Percentiles rank a stretch among this genome's conserved stretches.
Evolutionary conservation across 371 early-diverging fungal genomes (phyloP).

Genomic region (Zychaea mexicana): DNA sequence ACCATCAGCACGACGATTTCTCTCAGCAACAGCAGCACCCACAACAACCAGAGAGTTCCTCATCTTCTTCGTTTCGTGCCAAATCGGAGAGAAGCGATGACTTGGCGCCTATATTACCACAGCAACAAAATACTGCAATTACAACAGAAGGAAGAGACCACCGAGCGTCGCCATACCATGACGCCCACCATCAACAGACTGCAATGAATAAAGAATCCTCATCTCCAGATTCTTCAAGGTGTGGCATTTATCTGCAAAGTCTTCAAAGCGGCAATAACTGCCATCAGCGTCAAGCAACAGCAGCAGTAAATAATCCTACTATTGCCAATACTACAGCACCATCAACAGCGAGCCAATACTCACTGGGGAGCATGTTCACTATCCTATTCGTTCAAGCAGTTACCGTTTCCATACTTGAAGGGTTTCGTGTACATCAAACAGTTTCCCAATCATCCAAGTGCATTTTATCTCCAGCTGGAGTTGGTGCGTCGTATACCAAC

Average conservation of each 20-base stretch:
- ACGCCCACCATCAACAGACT: no score
- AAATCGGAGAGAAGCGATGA: not conserved
- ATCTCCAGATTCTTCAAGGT: no score
- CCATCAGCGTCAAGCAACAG: no score
- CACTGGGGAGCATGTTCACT: not conserved
- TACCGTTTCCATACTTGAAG: not conserved
- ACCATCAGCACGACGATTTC: no score
- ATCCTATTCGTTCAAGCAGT: not conserved
- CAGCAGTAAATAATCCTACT: no score
- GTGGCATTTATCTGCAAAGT: no score
- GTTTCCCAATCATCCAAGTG: not conserved
- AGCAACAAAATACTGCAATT: not conserved
- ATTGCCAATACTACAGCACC: no score
- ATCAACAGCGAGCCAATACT: not conserved
- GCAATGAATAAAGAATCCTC: no score
- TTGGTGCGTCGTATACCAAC: constrained; percentile 11
- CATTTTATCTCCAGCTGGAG: not conserved
- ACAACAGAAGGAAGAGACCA: not conserved
- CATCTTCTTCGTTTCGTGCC: not conserved
- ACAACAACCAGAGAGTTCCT: not conserved
- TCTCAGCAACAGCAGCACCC: not conserved
- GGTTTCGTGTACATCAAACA: not conserved
- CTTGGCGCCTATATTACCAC: not conserved
- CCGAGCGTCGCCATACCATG: no score
- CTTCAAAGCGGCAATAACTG: no score